Conservation (phyloP, 768 basidiomycete genomes). For the Boletus edulis region DNA sequence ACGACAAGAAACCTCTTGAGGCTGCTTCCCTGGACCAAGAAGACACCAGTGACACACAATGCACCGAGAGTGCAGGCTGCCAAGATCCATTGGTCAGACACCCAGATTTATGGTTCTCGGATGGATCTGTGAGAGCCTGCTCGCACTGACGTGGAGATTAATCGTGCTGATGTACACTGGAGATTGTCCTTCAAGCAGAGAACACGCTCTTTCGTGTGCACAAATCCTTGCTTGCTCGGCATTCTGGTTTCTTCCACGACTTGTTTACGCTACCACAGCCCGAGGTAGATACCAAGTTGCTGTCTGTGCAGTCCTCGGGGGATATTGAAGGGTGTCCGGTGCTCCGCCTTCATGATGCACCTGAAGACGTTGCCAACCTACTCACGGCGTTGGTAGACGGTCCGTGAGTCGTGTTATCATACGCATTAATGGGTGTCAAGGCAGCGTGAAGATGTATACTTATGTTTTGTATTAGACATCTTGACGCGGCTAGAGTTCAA, state of each 20-base stretch:
- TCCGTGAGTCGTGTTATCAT: slow-evolving; percentile 49
- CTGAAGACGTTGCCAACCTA: slow-evolving; percentile 68
- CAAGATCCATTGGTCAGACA: slow-evolving; percentile 35
- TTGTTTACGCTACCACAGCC: slow-evolving; percentile 72
- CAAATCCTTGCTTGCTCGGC: slow-evolving; percentile 66
- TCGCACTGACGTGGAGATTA: not conserved
- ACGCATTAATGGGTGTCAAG: not conserved
- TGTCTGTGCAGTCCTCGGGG: slow-evolving; percentile 10
- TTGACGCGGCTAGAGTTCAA: no score
- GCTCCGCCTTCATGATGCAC: slow-evolving; percentile 60
- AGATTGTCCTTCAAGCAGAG: slow-evolving; percentile 63
- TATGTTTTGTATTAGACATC: no score
- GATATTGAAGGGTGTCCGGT: slow-evolving; percentile 51
- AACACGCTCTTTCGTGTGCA: slow-evolving; percentile 69
- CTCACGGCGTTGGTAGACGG: slow-evolving; percentile 74
- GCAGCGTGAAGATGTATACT: no score
- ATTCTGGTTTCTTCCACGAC: slow-evolving; percentile 67
- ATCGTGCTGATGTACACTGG: slow-evolving; percentile 2
- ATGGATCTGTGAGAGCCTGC: slow-evolving; percentile 49
- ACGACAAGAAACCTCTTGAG: slow-evolving; percentile 1
- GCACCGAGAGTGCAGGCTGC: no score
- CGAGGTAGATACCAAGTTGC: slow-evolving; percentile 17
- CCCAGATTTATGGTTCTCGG: slow-evolving; percentile 66
- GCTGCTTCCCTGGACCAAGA: not conserved
- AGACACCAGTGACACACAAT: not conserved